A percentile compares a stretch with the other conserved stretches of the same genome.
phyloP scores from a whole-genome alignment of 2,329 filamentous ascomycete genomes.

The Ophiostoma ips region DNA sequence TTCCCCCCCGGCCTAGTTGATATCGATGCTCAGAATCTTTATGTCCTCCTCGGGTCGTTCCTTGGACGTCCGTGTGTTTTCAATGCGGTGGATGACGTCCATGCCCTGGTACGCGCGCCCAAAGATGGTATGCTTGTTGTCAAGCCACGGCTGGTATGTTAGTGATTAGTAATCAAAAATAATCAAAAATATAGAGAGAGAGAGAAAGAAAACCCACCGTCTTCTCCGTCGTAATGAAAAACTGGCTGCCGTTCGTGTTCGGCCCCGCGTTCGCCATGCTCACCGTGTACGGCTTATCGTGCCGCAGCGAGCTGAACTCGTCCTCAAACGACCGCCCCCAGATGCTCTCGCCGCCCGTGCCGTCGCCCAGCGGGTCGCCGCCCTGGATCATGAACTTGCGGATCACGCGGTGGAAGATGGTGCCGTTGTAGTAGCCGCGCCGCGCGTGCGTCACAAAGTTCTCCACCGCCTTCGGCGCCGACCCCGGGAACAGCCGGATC shows the following conservation, averaged over 20 bases:
- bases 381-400: slow-evolving; percentile 95
- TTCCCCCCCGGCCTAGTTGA: slow-evolving; percentile 29
- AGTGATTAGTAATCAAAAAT: not conserved
- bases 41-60: slow-evolving; percentile 96
- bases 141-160: slow-evolving; percentile 60
- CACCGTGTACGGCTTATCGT: slow-evolving; percentile 91
- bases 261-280: slow-evolving; percentile 97
- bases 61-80: slow-evolving; percentile 72
- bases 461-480: slow-evolving; percentile 87
- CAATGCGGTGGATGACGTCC: slow-evolving; percentile 92
- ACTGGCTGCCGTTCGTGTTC: slow-evolving; percentile 90
- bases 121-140: slow-evolving; percentile 94
- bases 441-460: slow-evolving; percentile 91
- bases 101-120: slow-evolving; percentile 79
- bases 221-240: slow-evolving; percentile 97
- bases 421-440: slow-evolving; percentile 91
- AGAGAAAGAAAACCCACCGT: slow-evolving; percentile 42
- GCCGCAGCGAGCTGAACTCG: slow-evolving; percentile 79
- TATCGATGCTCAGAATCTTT: slow-evolving; percentile 82
- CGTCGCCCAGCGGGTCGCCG: slow-evolving; percentile 76
- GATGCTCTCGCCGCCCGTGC: slow-evolving; percentile 80
- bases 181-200: not conserved
- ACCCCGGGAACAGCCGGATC: slow-evolving; percentile 81
- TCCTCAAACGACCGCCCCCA: slow-evolving; percentile 90
- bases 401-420: slow-evolving; percentile 94